Evolutionary conservation across 768 basidiomycete species (phyloP), one percentile per base, ranked within the genome.

Genomic region (Rhodotorula graminis): DNA sequence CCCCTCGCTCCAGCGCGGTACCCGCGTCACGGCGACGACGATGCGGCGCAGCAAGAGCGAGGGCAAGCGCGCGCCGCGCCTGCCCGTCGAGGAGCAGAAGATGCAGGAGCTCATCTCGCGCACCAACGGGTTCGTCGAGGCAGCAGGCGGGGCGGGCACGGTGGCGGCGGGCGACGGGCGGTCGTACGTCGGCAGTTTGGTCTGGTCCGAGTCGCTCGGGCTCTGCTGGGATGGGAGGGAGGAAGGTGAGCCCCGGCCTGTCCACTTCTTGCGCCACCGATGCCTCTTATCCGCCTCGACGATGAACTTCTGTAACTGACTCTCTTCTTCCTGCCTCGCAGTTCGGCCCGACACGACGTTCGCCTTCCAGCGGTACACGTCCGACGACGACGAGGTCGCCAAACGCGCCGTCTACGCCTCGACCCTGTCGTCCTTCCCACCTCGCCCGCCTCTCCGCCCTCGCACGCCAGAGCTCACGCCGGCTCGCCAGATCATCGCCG

Each of bases 221-320:
- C 33, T 71, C 0, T 71, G 70, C 33, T 71, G 70, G 70, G 70
- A 71, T 46, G 70, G 70, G 12, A 21, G 65, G 27, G 70, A 71
- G 55, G 29, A 37, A 21, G 70, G 70, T 66, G 47, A 57, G 70
- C n/a, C n/a, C n/a, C n/a, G n/a, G n/a, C n/a, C n/a, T n/a, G n/a
- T n/a, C n/a, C n/a, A n/a, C n/a, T n/a, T n/a, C n/a, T n/a, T n/a
- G n/a, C n/a, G n/a, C n/a, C n/a, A n/a, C n/a, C n/a, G n/a, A n/a
- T n/a, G n/a, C n/a, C n/a, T n/a, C n/a, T n/a, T n/a, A n/a, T n/a
- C n/a, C n/a, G n/a, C n/a, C n/a, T n/a, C n/a, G n/a, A n/a, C n/a
- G n/a, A n/a, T n/a, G n/a, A n/a, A n/a, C n/a, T n/a, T n/a, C n/a
- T n/a, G n/a, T n/a, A n/a, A n/a, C n/a, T n/a, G 8, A 23, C 49